Evolutionary conservation across 2,329 filamentous ascomycete genomes (phyloP), one percentile per base, ranked within the genome.

Genomic region (Pleoardoris graminearum): DNA sequence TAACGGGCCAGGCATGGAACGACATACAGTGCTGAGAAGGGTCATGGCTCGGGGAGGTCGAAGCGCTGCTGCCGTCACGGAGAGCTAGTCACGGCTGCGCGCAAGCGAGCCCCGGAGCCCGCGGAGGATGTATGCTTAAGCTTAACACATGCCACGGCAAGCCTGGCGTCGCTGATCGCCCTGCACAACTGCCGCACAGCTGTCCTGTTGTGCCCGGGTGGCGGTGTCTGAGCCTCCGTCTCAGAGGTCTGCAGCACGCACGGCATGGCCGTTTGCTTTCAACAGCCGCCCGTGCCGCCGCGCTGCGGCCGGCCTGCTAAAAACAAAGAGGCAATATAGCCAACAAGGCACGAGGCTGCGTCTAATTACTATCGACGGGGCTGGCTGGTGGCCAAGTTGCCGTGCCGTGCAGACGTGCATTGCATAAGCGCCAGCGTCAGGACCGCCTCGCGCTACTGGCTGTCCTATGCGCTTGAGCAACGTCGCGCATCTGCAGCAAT

Each of bases 341-440:
- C 60, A 58, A 58, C 64, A 50, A 51, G 59, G 52, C 60, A 62
- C 46, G 44, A 38, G 45, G 49, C 47, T 69, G 68, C 67, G 67
- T 65, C 63, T 69, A 70, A 61, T 61, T 43, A 58, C 39, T 48
- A 22, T 46, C 53, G 43, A 58, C 53, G 42, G 42, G 42, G 42
- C 11, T 45, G 42, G 42, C 11, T 45, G 45, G 50, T 57, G 54
- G 62, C 57, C 57, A 55, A 37, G 23, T 14, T 57, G 49, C 64
- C 48, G 65, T 61, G 64, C 62, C 64, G 54, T 59, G 38, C 37
- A 32, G 29, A 27, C 30, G 47, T 42, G 47, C 47, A 41, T 12
- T 53, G 52, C 53, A 45, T 17, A 36, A 25, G 21, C 41, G 39
- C 48, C 44, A 41, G 30, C 25, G 29, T 27, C 30, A 35, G 7